Conservation (phyloP, 305 asterid species). For the Fraxinus ornus region DNA sequence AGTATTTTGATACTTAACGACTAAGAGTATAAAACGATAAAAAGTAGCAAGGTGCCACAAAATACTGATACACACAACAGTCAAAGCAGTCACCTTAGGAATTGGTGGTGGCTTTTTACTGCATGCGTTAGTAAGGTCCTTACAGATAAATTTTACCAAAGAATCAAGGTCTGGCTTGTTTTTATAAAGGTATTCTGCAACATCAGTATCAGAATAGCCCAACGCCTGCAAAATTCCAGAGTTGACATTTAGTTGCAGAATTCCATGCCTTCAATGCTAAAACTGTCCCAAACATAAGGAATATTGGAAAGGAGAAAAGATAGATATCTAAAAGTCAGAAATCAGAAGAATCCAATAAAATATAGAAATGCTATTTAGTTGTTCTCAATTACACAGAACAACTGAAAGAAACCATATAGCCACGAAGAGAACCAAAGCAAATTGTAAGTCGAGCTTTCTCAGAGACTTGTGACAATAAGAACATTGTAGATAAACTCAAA, state of each 20-base stretch:
- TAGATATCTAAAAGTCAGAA: slow-evolving; percentile 4
- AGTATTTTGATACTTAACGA: neutral
- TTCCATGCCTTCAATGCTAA: neutral
- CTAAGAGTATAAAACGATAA: neutral
- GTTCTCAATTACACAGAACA: slow-evolving; percentile 15
- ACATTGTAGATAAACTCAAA: neutral
- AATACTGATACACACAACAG: neutral
- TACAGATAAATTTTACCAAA: slow-evolving; percentile 62
- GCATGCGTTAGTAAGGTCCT: slow-evolving; percentile 89
- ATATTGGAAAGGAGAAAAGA: neutral
- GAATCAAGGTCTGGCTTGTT: slow-evolving; percentile 62
- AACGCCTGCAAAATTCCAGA: slow-evolving; percentile 56
- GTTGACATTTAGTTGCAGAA: neutral
- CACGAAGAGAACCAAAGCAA: neutral
- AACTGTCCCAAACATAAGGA: neutral
- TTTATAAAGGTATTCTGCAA: slow-evolving; percentile 75
- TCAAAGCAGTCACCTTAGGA: slow-evolving; percentile 65
- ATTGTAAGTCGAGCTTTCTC: neutral
- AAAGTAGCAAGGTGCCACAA: neutral
- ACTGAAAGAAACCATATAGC: neutral
- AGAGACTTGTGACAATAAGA: neutral
- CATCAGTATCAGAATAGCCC: slow-evolving; percentile 95
- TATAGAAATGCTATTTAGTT: neutral
- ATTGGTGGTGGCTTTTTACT: slow-evolving; percentile 77
- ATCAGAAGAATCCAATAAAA: neutral